Base-by-base conservation (phyloP, 2,329 filamentous ascomycete species). In the Arthroderma sp. region DNA sequence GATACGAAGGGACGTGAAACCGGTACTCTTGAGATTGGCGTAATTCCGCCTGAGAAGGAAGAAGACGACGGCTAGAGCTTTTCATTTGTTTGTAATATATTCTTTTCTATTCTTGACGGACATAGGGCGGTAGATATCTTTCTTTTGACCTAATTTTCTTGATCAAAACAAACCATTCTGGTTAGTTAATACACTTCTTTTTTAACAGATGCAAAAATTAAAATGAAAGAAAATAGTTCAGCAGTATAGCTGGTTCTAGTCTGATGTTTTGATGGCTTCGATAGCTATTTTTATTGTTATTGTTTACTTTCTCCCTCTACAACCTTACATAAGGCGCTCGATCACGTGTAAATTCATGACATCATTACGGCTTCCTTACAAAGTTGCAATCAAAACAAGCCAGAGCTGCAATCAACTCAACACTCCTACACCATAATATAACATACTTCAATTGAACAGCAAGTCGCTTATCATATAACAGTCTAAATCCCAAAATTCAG, bases 21-120 rank as follows among this genome's bases (percentile, higher is more conserved):
- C 39, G 76, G 76, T 7, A 72, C 71, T 5, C 68, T 77, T 41
- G 76, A 77, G 55, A 77, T 80, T 57, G 70, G 73, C 31, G 73
- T 77, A 39, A 68, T 70, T 44, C 67, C 71, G 59, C 63, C 63
- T 8, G 66, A 73, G 57, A 66, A 66, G 9, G 64, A 69, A n/a
- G 66, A 71, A 8, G 66, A 65, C 58, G 59, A 63, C 58, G 55
- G 61, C 52, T 59, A 55, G 39, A 54, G 2, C 13, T 17, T 52
- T 58, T 52, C 11, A 15, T 55, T 49, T 51, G 35, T 25, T 9
- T 47, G 19, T 17, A 15, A 47, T 25, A 39, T 51, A 51, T n/a
- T 28, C 4, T n/a, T 1, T 19, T 47, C 11, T 37, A 51, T 37
- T 15, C 31, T 35, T 31, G 28, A 31, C 7, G 28, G 28, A 31